Evolutionary conservation across 2,329 filamentous ascomycete species (phyloP).

Genomic region (Phialophora chinensis): DNA sequence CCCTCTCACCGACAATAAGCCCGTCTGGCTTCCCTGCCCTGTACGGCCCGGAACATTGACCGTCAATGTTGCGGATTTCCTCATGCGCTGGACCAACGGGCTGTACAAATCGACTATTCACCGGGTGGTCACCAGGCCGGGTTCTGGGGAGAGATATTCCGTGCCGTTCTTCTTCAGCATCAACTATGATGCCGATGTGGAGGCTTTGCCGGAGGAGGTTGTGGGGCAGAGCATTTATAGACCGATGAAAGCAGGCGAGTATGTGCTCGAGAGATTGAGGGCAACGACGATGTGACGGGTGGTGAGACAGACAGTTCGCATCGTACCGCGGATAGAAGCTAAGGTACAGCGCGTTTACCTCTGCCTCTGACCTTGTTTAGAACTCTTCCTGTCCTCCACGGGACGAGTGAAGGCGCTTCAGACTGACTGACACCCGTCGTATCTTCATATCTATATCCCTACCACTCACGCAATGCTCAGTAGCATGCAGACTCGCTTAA

Average conservation of each 20-base stretch:
- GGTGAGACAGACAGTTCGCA: background rate
- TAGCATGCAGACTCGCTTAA: no score
- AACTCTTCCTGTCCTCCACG: no score
- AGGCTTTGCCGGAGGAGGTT: conserved; percentile 44
- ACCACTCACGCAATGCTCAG: no score
- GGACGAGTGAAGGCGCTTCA: no score
- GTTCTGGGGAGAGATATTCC: conserved; percentile 48
- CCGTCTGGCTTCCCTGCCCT: conserved; percentile 40
- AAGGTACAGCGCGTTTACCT: no score
- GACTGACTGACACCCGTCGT: no score
- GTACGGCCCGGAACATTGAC: conserved; percentile 50
- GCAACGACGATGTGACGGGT: conserved; percentile 27
- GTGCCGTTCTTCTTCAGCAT: conserved; percentile 50
- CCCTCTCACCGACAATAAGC: conserved; percentile 31
- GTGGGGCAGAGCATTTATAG: conserved; percentile 34
- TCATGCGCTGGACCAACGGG: conserved; percentile 53
- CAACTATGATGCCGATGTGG: conserved; percentile 36
- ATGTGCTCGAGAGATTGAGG: conserved; percentile 39
- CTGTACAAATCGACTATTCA: conserved; percentile 53
- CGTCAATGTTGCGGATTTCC: conserved; percentile 55
- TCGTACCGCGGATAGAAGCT: no score
- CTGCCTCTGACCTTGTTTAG: no score
- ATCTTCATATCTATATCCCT: no score
- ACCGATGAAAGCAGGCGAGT: conserved; percentile 39
- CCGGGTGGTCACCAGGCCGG: conserved; percentile 48